Evolutionary conservation across 2,329 filamentous ascomycete genomes (phyloP), one percentile per base, ranked within the genome.

Genomic region (Botrytis elliptica): DNA sequence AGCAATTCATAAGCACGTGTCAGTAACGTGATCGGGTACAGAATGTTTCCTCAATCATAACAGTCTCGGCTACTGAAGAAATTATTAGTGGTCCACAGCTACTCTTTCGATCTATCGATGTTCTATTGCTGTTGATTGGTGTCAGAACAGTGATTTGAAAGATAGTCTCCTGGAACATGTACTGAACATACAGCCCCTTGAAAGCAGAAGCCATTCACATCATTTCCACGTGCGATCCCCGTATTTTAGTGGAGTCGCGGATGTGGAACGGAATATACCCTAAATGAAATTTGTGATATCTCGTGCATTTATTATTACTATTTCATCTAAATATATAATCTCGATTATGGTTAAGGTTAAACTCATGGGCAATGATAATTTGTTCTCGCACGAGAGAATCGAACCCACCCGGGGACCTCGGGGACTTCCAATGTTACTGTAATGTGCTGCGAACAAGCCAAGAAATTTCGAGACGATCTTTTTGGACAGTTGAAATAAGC

Each of bases 261-360:
- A 63, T 40, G 52, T 57, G 36, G 36, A 40, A 42, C 60, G 25
- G 60, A 63, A 63, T 40, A 25, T n/a, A 63, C 7, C 60, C 38
- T 42, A 63, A 42, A 63, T 63, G 38, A 42, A 25, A 63, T 63
- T n/a, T 40, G 60, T 63, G 60, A 63, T 40, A 63, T 42, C 60
- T 63, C 60, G 12, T 63, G 60, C 60, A 63, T 63, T 38, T 40
- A 63, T 42, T 25, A n/a, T n/a, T n/a, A 63, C 5, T 42, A n/a
- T 8, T 29, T 16, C 52, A 57, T 57, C 25, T 57, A 40, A 36
- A 59, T 18, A 63, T n/a, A 63, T 63, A 9, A 9, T n/a, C 18
- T 63, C 36, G 14, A 18, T 42, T 18, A n/a, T 63, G 60, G 36
- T 63, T 57, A 57, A 57, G 52, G 52, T 57, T 57, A 57, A 57